Evolutionary conservation across 2,329 filamentous ascomycete genomes (phyloP), one percentile per base, ranked within the genome.

Genomic region (Pseudovirgaria hyperparasitica): DNA sequence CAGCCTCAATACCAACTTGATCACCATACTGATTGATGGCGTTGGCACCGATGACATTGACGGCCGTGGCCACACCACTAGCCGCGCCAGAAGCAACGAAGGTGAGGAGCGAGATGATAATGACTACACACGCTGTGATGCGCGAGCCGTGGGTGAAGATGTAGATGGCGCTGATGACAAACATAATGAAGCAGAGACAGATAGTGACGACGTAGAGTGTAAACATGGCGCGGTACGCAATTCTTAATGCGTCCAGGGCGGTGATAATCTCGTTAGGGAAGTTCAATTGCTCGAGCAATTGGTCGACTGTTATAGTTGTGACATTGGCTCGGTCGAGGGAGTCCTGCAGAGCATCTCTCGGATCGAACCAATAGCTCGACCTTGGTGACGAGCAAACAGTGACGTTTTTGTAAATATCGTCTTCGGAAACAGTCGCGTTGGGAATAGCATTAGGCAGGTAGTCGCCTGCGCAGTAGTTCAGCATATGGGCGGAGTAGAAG

Each of bases 41-140:
- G 11, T 62, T 39, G 2, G 58, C 49, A 4, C 62, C 67, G 46
- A 72, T 69, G 29, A 65, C 58, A 8, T 63, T 61, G 4, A 74
- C 50, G 11, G 78, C 76, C 0, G 70, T 79, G 15, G 74, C 70
- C 14, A 86, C 76, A 39, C 82, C 82, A 12, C 79, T 86, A 25
- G 78, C 74, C 27, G 76, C 73, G 4, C 78, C 78, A 41, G 77
- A 65, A 9, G 72, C 54, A 5, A 71, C 20, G 34, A 72, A 69
- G 1, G 64, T 62, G n/a, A 71, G 40, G 22, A 57, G 41, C 11
- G 64, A 50, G 6, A 72, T 39, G 5, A 60, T 38, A 25, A 67
- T 53, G 40, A 72, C 71, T 23, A 64, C 37, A 12, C 62, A 50
- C 3, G 63, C 59, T 10, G 59, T 51, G 12, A 67, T 38, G 2